Evolutionary conservation across 257 asterid species (phyloP), one percentile per base, ranked within the genome.

Genomic region (Plectranthus barbatus): DNA sequence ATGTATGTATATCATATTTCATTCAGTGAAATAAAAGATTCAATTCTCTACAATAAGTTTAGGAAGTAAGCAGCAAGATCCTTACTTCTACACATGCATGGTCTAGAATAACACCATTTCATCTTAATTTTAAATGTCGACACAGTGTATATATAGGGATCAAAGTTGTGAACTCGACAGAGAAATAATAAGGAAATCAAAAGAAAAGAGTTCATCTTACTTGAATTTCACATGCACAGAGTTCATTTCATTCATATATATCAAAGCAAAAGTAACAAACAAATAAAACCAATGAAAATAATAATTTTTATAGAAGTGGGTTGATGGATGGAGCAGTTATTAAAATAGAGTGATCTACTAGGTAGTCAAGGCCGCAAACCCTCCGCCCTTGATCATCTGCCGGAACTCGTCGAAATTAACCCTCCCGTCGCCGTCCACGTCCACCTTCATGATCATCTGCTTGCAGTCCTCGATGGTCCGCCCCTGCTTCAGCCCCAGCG

Each of bases 361-460:
- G 31, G 24, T 33, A 21, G 56, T 58, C 73, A 80, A 55, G 13
- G 86, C 74, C 46, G 82, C 77, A 17, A 80, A 83, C 11, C 79
- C 86, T 12, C 82, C 86, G 33, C 79, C 82, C 76, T 76, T 83
- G 86, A 83, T 83, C 86, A 83, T 83, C 72, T 77, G 77, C 39
- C 72, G 76, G 72, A 83, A 83, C 75, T 83, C 85, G 5, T 63
- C 72, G 18, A 62, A 82, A 20, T 79, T 70, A 7, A 82, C 88
- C 83, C 24, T 77, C 1, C 85, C 86, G 74, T 83, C 82, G 14
- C 82, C 86, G 66, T 83, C 89, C 13, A 60, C 76, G 45, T 80
- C 89, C 68, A 83, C 85, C 36, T 72, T 82, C 52, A 19, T 72
- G 6, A 82, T 82, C 88, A 82, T 82, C 66, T 64, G 26, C 62